phyloP scores from a whole-genome alignment of 2,329 filamentous ascomycete genomes.

The Colletotrichum caudatum region DNA sequence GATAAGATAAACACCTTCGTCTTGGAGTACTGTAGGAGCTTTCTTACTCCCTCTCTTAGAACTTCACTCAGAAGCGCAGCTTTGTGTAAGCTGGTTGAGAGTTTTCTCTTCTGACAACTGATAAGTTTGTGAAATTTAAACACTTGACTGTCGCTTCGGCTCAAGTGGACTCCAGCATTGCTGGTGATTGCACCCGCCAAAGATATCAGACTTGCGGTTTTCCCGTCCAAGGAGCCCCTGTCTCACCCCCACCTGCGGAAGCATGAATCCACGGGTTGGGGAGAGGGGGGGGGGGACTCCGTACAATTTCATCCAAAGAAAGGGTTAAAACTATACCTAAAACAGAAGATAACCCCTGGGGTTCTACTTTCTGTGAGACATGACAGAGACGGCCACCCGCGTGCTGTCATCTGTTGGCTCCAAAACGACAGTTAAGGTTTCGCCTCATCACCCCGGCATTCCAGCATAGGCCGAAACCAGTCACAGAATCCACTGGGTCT shows the following conservation, averaged over 20 bases:
- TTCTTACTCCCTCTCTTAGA: neutral
- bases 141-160: neutral
- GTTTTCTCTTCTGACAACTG: neutral
- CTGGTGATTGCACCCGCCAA: neutral
- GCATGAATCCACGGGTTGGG: neutral
- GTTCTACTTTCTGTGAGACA: neutral
- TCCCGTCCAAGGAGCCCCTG: neutral
- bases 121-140: neutral
- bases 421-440: neutral
- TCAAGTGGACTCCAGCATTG: neutral
- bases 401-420: neutral
- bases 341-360: neutral
- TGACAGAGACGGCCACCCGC: neutral
- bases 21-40: neutral
- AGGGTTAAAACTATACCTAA: neutral
- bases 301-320: neutral
- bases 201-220: neutral
- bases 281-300: neutral
- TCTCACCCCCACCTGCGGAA: neutral
- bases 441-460: neutral
- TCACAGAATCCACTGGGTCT: neutral
- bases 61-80: neutral
- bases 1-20: neutral
- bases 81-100: neutral
- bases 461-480: neutral